Percentiles rank a stretch among this genome's conserved stretches.
Evolutionary conservation across 2,329 filamentous ascomycete genomes (phyloP).

Genomic region (Fusarium tupiense): DNA sequence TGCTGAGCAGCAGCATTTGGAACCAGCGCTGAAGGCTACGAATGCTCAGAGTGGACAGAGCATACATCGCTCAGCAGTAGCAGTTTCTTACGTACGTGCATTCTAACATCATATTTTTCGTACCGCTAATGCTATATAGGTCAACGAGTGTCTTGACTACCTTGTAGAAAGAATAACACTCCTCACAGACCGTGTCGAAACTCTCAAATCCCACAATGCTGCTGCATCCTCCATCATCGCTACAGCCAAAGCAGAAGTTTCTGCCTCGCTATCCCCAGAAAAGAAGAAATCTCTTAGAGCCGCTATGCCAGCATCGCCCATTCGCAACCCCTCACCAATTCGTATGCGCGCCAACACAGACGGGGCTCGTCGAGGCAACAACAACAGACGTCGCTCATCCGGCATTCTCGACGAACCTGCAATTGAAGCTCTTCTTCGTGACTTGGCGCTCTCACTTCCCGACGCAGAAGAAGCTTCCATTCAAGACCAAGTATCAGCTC

Average conservation of each 20-base stretch:
- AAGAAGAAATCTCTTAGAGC: slow-evolving; percentile 38
- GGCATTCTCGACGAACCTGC: slow-evolving; percentile 52
- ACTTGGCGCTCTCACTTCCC: slow-evolving; percentile 57
- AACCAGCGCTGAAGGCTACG: slow-evolving; percentile 64
- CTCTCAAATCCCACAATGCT: slow-evolving; percentile 57
- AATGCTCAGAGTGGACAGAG: slow-evolving; percentile 56
- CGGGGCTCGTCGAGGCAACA: slow-evolving; percentile 18
- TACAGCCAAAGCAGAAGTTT: slow-evolving; percentile 57
- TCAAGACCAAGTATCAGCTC: slow-evolving; percentile 41
- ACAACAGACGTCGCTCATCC: slow-evolving; percentile 48
- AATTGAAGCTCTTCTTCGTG: slow-evolving; percentile 59
- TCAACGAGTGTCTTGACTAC: slow-evolving; percentile 62
- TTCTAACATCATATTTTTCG: accelerated
- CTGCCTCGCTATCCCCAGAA: slow-evolving; percentile 34
- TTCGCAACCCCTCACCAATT: slow-evolving; percentile 49
- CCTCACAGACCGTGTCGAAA: slow-evolving; percentile 54
- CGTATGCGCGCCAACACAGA: slow-evolving; percentile 46
- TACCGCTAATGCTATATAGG: slow-evolving; percentile 49
- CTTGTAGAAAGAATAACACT: slow-evolving; percentile 58
- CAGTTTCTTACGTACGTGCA: slow-evolving; percentile 61
- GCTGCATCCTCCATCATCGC: slow-evolving; percentile 52
- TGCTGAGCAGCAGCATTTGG: slow-evolving; percentile 72
- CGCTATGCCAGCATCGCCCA: slow-evolving; percentile 48
- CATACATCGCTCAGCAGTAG: slow-evolving; percentile 56
- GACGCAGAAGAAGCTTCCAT: slow-evolving; percentile 42